Conservation (phyloP, 345 rosid species). For the Salix udensis region DNA sequence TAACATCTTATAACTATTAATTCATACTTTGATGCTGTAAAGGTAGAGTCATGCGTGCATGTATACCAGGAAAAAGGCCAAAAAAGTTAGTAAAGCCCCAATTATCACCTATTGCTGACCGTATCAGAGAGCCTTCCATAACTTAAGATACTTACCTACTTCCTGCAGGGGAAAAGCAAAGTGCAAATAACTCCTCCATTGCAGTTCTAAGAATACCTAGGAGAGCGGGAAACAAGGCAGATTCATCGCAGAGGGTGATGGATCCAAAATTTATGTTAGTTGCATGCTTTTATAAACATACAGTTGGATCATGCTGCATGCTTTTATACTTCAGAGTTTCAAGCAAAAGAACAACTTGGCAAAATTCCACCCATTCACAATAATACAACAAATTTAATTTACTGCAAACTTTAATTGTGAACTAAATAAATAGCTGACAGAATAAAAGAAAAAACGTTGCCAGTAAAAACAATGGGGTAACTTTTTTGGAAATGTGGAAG, state of each 20-base stretch:
- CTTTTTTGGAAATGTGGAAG: conserved; percentile 63
- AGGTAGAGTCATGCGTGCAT: neutral
- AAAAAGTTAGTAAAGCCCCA: neutral
- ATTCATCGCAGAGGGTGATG: conserved; percentile 51
- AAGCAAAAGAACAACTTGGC: neutral
- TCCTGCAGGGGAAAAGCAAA: conserved; percentile 79
- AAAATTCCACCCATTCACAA: neutral
- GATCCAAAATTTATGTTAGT: too few relatives aligned
- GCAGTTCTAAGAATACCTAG: conserved; percentile 69
- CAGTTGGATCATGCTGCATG: neutral
- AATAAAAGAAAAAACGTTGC: conserved; percentile 26
- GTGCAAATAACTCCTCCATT: conserved; percentile 77
- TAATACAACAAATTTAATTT: neutral
- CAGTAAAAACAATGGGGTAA: conserved; percentile 93
- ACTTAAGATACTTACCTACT: conserved; percentile 54
- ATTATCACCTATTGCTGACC: neutral
- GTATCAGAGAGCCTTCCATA: neutral
- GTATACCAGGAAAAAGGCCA: neutral
- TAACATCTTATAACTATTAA: neutral
- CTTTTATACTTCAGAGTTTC: neutral
- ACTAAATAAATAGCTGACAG: neutral
- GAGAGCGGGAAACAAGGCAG: conserved; percentile 81
- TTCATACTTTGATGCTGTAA: neutral
- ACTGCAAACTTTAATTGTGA: neutral
- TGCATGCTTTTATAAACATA: neutral